Percentiles rank a stretch among this genome's conserved stretches.
Evolutionary conservation across 805 yeast genomes (phyloP).

Genomic region (Candida loeiensis): DNA sequence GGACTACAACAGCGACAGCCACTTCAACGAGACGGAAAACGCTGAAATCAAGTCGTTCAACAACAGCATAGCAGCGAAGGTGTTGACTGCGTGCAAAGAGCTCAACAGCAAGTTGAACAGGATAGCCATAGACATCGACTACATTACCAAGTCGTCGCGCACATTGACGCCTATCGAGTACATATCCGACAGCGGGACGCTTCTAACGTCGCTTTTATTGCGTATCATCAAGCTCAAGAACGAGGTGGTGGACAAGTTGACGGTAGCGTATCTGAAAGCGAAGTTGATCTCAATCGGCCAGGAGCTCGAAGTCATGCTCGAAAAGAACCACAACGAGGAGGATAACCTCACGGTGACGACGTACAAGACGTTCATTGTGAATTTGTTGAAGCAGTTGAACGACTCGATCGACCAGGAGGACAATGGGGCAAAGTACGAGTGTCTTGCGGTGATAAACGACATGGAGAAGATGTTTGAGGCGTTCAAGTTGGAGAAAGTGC

Average conservation of each 20-base stretch:
- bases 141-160: conserved; percentile 41
- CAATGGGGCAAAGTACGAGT: conserved; percentile 58
- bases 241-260: conserved; percentile 48
- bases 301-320: conserved; percentile 50
- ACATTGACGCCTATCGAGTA: conserved; percentile 43
- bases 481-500: conserved; percentile 33
- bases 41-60: conserved; percentile 39
- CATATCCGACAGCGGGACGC: conserved; percentile 52
- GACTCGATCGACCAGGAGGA: conserved; percentile 52
- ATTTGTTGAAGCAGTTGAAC: conserved; percentile 55
- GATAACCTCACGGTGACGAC: conserved; percentile 29
- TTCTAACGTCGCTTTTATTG: conserved; percentile 42
- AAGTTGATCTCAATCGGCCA: conserved; percentile 62
- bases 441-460: conserved; percentile 62
- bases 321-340: conserved; percentile 22
- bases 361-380: conserved; percentile 58
- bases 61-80: conserved; percentile 51
- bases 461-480: conserved; percentile 73
- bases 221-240: conserved; percentile 49
- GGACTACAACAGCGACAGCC: conserved; percentile 44
- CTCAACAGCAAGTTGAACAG: conserved; percentile 39
- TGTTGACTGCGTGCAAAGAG: conserved; percentile 48
- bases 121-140: conserved; percentile 45
- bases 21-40: conserved; percentile 23
- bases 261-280: conserved; percentile 62